Base-by-base conservation (phyloP, 2,329 filamentous ascomycete genomes). In the Pestalotiopsis sp. region DNA sequence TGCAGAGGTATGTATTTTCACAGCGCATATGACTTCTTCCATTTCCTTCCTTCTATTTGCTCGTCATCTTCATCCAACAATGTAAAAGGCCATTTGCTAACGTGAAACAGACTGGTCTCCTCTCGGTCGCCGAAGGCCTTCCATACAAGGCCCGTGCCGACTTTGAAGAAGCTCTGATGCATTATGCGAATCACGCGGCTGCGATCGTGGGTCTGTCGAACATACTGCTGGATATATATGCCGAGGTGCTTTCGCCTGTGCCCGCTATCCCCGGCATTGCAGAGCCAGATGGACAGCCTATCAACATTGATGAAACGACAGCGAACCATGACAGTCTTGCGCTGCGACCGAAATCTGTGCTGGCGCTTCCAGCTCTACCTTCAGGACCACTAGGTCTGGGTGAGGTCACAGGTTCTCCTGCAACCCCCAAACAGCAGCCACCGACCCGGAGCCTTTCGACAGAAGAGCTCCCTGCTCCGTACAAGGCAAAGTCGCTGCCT, bases 201-300 rank as follows among this genome's bases (percentile, higher is more conserved):
- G 94, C 93, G 39, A 97, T 92, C 27, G 89, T 98, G 45, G 93
- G 92, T 1, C 83, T 99, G 25, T 93, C 93, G 20, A 92, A 93
- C 73, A 91, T 98, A 49, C 86, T 99, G 6, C 86, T 98, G 63
- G 94, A 98, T 75, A 90, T 97, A 23, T 97, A 95, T 81, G 90
- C 84, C 73, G 86, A 93, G 78, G 86, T 88, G 62, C 81, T 93
- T 23, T 85, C 91, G 56, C 90, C 90, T 3, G 83, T 84, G 69
- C 81, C 88, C 66, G 80, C 89, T 71, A 82, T 88, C 3, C 84
- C 86, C 2, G 76, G 80, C 1, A 79, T 88, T 11, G 72, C 76
- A 38, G 70, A 79, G 64, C 74, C 76, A 14, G 77, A 79, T 62
- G 76, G 76, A 25, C 76, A 77, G 41, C 69, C 75, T n/a, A 59